These are phyloP conservation scores for Jackrogersella minutella DNA, from an alignment of 495 filamentous ascomycete genomes.

Conservation along the genomic window DNA sequence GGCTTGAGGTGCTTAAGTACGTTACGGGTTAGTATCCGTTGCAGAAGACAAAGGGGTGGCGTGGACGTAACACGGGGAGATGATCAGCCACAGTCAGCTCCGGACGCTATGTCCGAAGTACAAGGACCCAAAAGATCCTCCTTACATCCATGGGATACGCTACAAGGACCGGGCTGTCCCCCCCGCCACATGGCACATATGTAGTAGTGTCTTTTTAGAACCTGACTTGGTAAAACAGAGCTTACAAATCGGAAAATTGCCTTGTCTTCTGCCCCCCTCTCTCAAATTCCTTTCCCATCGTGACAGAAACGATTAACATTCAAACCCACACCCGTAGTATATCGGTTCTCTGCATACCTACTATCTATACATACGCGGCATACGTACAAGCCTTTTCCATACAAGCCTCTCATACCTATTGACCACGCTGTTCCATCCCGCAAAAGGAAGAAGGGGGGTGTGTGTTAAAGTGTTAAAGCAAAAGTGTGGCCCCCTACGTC, in stretches of 20 bases:
- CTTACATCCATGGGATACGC: background rate
- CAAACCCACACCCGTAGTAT: constrained; percentile 15
- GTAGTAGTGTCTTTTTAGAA: too few species aligned
- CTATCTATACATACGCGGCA: background rate
- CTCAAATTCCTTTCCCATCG: constrained; percentile 40
- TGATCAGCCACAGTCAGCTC: constrained; percentile 36
- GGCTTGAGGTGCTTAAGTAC: background rate
- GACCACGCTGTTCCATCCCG: constrained; percentile 27
- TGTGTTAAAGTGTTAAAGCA: constrained; percentile 25
- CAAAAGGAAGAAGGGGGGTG: constrained; percentile 29
- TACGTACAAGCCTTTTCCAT: constrained; percentile 13
- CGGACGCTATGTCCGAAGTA: constrained; percentile 43
- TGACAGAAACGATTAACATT: constrained; percentile 22
- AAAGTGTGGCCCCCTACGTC: constrained; percentile 30
- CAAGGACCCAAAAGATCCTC: background rate
- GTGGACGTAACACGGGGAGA: constrained; percentile 35
- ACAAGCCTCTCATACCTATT: constrained; percentile 22
- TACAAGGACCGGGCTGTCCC: constrained; percentile 14
- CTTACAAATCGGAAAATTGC: constrained; percentile 46
- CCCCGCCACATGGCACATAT: constrained; percentile 37
- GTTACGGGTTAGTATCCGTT: too few species aligned
- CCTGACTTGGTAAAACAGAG: constrained; percentile 9
- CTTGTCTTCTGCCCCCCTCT: constrained; percentile 42
- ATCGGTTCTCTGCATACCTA: constrained; percentile 28
- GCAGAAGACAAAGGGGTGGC: constrained; percentile 6